Evolutionary conservation across 805 yeast genomes (phyloP).

Genomic region (Isabelozyma pseudorhagii): DNA sequence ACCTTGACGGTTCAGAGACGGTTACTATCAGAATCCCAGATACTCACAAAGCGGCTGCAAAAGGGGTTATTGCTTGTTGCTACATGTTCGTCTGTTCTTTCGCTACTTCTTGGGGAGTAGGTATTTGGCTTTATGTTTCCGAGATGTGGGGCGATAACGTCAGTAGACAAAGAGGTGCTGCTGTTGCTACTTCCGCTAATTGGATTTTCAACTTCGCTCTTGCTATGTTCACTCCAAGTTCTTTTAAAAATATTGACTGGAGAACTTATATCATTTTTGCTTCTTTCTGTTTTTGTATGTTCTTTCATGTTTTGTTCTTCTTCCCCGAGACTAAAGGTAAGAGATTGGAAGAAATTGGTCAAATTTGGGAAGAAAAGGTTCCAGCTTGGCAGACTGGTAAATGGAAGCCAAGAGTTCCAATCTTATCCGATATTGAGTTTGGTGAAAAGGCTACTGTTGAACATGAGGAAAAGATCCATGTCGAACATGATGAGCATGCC

Average conservation of each 20-base stretch:
- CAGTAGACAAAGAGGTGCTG: conserved; percentile 65
- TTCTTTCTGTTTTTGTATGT: conserved; percentile 47
- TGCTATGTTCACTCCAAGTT: conserved; percentile 64
- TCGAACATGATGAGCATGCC: conserved; percentile 6
- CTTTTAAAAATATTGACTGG: conserved; percentile 56
- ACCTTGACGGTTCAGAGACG: conserved; percentile 25
- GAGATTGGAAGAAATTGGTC: conserved; percentile 56
- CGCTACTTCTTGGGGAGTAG: conserved; percentile 54
- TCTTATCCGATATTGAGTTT: conserved; percentile 37
- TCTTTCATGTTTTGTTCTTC: conserved; percentile 45
- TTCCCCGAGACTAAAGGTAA: conserved; percentile 64
- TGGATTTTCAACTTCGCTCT: conserved; percentile 69
- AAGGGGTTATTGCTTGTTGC: conserved; percentile 47
- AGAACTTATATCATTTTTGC: conserved; percentile 57
- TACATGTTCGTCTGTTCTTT: conserved; percentile 57
- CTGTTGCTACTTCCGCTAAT: conserved; percentile 66
- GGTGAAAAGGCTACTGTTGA: conserved; percentile 30
- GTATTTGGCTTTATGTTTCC: conserved; percentile 64
- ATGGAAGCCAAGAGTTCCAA: conserved; percentile 38
- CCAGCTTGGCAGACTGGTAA: conserved; percentile 40
- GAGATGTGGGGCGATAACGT: conserved; percentile 59
- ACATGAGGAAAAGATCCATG: conserved; percentile 21
- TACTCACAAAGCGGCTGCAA: conserved; percentile 34
- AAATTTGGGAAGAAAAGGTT: conserved; percentile 41
- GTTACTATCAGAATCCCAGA: conserved; percentile 36